Base-by-base conservation (phyloP, 257 asterid genomes). In the Misopates orontium region DNA sequence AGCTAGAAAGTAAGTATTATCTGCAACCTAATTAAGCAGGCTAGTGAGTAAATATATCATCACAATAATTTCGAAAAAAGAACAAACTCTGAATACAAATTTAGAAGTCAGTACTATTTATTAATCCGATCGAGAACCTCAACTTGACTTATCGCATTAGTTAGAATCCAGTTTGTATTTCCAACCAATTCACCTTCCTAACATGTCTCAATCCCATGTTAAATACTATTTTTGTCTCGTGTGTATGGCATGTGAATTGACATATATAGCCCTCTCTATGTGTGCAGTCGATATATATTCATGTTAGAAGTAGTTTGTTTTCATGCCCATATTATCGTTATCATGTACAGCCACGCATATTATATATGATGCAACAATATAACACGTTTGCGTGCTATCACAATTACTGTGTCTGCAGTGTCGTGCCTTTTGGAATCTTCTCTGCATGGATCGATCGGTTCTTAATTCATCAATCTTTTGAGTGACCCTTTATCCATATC, bases 321-420 rank as follows among this genome's bases (percentile, higher is more conserved):
- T 67, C 44, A 60, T 71, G 80, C 73, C 75, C 71, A 61, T 54
- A 49, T 48, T 23, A 24, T 48, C 14, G 16, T 80, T 79, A 80
- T 80, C 82, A 66, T 66, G 71, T 54, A 18, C 64, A 18, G 67
- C 47, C 54, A 68, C 40, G 61, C 54, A 73, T 72, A 64, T 32
- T 22, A 64, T 52, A 45, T 8, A 69, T 54, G 74, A 69, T 72
- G 62, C 73, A 70, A 70, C 67, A 44, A 77, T 44, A 56, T 76
- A 66, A 59, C 85, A 75, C 79, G 74, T 73, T 83, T 77, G 73
- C 66, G 81, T 86, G 86, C 79, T 69, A 79, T 70, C 79, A 64
- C 77, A 72, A 79, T 77, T 74, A 73, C 79, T 71, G 75, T 75
- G 75, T 55, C 65, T 28, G 36, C 7, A 2, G 36, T 28, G 24